Base-by-base conservation (phyloP, 345 rosid genomes). In the Brassica carinata region DNA sequence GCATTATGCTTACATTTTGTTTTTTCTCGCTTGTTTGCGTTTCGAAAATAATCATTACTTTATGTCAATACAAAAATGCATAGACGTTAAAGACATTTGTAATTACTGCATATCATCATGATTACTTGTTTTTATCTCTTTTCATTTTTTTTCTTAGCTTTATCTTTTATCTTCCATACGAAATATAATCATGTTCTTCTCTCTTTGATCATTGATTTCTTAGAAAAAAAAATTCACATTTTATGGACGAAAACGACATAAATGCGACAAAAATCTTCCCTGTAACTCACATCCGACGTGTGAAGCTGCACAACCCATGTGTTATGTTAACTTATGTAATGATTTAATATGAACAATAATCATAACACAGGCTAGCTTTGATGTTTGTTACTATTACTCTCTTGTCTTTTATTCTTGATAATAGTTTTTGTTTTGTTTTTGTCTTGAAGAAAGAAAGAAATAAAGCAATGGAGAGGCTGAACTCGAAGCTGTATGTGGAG, bases 401-500 rank as follows among this genome's bases (percentile, higher is more conserved):
- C 67, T 64, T 36, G 30, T 70, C 15, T 59, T 19, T 62, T 13
- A 63, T 8, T 62, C 48, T 7, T 68, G 0, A 30, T n/a, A 27
- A 79, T 78, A 59, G 27, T 71, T 77, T 80, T n/a, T n/a, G n/a
- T n/a, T 81, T 67, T 69, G 26, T 31, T 69, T 36, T 61, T 9
- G 0, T 64, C 30, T 23, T 80, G 67, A 55, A 67, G 77, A 57
- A 76, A 58, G 55, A 45, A 29, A 74, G 79, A 51, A 51, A 51
- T 51, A 40, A 36, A 58, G 11, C 30, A 64, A 95, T 96, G 99
- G 99, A 96, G 71, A 96, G 89, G 77, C 79, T 92, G 85, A 96
- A 96, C 92, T 87, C 99, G 43, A 85, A 96, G 83, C 89, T 96
- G 77, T 92, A 78, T 82, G 84, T 90, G 17, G 90, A 92, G 65